A percentile compares a stretch with the other conserved stretches of the same genome.
Conservation (phyloP, 352 stramenopile species). For the Phytophthora fragariae region DNA sequence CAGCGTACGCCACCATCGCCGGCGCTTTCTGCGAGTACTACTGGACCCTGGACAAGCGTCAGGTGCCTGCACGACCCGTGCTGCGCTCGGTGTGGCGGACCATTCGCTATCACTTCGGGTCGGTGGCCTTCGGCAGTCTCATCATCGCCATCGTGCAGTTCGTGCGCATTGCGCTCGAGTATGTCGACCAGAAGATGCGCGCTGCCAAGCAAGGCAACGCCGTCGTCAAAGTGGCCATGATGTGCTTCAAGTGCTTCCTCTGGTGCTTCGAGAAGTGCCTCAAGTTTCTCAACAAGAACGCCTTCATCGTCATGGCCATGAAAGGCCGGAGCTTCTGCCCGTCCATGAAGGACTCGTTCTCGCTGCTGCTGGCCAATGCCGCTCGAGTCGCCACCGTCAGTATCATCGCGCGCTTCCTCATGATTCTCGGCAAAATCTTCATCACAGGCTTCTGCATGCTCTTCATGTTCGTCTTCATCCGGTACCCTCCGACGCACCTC, state of each 20-base stretch:
- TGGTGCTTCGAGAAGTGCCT: constrained; percentile 92
- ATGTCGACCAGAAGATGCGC: constrained; percentile 83
- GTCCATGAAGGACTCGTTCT: constrained; percentile 95
- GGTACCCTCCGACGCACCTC: constrained; percentile 56
- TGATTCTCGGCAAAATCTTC: constrained; percentile 90
- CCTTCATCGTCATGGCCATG: constrained; percentile 92
- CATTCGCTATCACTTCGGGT: constrained; percentile 83
- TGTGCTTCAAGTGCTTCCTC: constrained; percentile 91
- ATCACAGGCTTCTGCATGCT: constrained; percentile 83
- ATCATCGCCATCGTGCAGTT: constrained; percentile 90
- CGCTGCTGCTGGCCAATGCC: constrained; percentile 96
- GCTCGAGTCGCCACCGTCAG: constrained; percentile 89
- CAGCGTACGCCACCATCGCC: constrained; percentile 77
- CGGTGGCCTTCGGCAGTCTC: constrained; percentile 87
- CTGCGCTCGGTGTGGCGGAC: constrained; percentile 69
- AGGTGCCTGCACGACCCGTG: constrained; percentile 57
- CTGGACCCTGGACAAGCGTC: constrained; percentile 84
- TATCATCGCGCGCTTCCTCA: constrained; percentile 85
- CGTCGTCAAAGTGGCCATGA: constrained; percentile 75
- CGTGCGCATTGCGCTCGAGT: constrained; percentile 74
- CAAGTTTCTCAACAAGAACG: constrained; percentile 92
- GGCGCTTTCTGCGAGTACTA: constrained; percentile 89
- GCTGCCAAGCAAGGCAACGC: constrained; percentile 69
- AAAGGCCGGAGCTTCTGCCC: constrained; percentile 88
- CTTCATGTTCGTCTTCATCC: constrained; percentile 88